Base-by-base conservation (phyloP, 495 filamentous ascomycete genomes). In the Antarctomyces pellizariae region DNA sequence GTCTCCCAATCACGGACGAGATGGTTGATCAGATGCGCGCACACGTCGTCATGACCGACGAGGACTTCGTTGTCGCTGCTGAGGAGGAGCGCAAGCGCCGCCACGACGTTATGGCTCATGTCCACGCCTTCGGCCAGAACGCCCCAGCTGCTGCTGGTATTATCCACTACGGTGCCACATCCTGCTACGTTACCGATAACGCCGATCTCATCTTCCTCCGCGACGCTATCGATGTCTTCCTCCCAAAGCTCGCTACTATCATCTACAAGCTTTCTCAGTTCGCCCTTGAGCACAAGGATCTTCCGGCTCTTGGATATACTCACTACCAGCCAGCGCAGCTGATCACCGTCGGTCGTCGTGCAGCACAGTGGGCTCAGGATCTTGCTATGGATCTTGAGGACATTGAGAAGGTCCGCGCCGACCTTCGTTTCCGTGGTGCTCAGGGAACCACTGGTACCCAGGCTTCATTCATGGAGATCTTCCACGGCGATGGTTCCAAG, bases 141-240 rank as follows among this genome's bases (percentile, higher is more conserved):
- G 77, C 78, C 6, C 80, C 82, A 3, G 71, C 67, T 24, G 83
- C 83, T 20, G 78, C 75, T 11, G 77, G 76, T 12, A 77, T 84
- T 43, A 89, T 92, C 25, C 83, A 92, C 52, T 70, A 60, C 50
- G 82, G 42, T 54, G 46, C 32, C 7, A 68, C 64, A 7, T 58
- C 50, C 2, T 67, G 60, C 47, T 68, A 65, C 48, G 64, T 54
- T 26, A 83, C 76, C 25, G 84, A 95, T 44, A 91, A 91, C 36
- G 71, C 76, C 15, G 84, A 95, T 38, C 49, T 91, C 24, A 84
- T 92, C 38, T 67, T 92, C 44, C 53, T 83, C 30, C 57, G 71
- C 3, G 65, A 80, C 27, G 66, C 54, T 24, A 54, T 92, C 14
- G 66, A 83, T 41, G 57, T 90, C 28, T 46, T 92, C 4, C 63